Percentiles rank a stretch among this genome's conserved stretches.
phyloP scores from a whole-genome alignment of 2,329 filamentous ascomycete species.

The Aspergillus nomiae region DNA sequence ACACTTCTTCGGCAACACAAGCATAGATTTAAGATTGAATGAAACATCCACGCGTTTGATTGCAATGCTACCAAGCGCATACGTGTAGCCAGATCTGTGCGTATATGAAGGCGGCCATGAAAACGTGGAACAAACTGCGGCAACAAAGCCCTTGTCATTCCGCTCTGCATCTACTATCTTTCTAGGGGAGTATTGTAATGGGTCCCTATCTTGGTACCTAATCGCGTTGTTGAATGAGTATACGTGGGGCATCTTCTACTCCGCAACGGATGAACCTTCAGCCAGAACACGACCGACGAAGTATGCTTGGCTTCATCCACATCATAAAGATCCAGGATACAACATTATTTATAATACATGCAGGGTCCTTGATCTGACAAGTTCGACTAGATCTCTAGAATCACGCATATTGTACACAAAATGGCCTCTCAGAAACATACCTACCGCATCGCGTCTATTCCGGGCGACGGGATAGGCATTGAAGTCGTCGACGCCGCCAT shows the following conservation, averaged over 20 bases:
- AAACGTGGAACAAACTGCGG: neutral
- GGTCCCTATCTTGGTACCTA: neutral
- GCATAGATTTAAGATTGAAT: neutral
- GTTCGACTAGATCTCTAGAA: neutral
- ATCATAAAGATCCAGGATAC: neutral
- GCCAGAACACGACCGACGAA: slow-evolving; percentile 1
- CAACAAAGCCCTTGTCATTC: neutral
- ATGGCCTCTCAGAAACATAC: slow-evolving; percentile 12
- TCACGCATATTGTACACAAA: neutral
- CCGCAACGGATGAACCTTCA: slow-evolving; percentile 9
- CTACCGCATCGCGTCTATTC: slow-evolving; percentile 60
- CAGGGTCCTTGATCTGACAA: neutral
- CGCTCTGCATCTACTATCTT: neutral
- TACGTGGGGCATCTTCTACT: neutral
- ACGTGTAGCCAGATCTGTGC: neutral
- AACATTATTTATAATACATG: neutral
- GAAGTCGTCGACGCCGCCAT: slow-evolving; percentile 63
- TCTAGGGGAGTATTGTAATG: neutral
- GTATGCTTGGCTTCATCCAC: neutral
- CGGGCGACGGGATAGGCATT: slow-evolving; percentile 65
- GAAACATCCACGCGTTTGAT: neutral
- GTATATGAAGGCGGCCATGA: neutral
- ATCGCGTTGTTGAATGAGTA: neutral
- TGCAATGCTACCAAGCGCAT: neutral
- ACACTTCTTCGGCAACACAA: neutral